Base-by-base conservation (phyloP, 2,329 filamentous ascomycete genomes). In the Colletotrichum tanaceti region DNA sequence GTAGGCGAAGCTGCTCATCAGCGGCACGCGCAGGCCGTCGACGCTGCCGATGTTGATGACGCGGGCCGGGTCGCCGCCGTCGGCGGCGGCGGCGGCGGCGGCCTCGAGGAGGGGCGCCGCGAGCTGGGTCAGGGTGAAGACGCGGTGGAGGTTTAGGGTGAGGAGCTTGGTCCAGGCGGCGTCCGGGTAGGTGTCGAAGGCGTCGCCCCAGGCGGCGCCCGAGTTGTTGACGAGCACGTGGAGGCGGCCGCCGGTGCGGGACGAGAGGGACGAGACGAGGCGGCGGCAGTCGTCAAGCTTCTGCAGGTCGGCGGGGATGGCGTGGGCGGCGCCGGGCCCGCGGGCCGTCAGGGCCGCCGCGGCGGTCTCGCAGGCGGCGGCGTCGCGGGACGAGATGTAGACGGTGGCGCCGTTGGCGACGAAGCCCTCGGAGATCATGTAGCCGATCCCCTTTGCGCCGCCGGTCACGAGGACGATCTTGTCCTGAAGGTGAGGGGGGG, bases 401-500 rank as follows among this genome's bases (percentile, higher is more conserved):
- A 91, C 89, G 58, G 82, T 87, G 44, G 86, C 86, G 65, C 89
- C 88, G 77, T 90, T 90, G 65, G 82, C 76, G n/a, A 90, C 83
- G 78, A 89, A 91, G 65, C 88, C 89, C 65, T 88, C 82, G 39
- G 87, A 86, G 71, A 91, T 91, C 89, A 91, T 91, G 68, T 86
- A 86, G 18, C 89, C 89, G 71, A 91, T 87, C 71, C 89, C 89
- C 75, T 90, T 87, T 53, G 84, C 85, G 60, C 85, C 81, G 71
- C 87, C 87, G 5, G 86, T 89, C 60, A 89, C 81, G 67, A 89
- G 82, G 72, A 87, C 85, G 60, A 86, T 84, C 80, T 89, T 89
- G 76, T 80, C 85, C 83, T 86, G 28, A n/a, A n/a, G n/a, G n/a
- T n/a, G 14, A 7, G 11, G 3, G 9, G 70, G 28, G 5, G 41